A percentile compares a stretch with the other conserved stretches of the same genome.
These are phyloP conservation scores for Claviceps pazoutovae DNA, from an alignment of 2,329 filamentous ascomycete species.

Conservation along the genomic window DNA sequence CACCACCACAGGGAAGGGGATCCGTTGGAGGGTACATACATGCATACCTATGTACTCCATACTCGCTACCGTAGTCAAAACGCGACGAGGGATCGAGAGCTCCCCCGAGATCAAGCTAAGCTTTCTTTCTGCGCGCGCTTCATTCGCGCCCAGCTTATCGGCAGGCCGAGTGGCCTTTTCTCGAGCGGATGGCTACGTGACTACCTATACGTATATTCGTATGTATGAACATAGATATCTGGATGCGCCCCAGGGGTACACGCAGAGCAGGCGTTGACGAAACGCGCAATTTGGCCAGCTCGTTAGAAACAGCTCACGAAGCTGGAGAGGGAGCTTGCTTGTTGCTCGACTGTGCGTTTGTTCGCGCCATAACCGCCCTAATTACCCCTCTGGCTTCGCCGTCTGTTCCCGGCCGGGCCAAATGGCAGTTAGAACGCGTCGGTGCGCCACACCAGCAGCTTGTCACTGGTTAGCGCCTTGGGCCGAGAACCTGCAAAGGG, in stretches of 20 bases:
- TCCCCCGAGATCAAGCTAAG: slow-evolving; percentile 4
- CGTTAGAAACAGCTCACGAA: background rate
- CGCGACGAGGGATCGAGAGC: background rate
- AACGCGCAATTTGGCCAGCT: too few species aligned
- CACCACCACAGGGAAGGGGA: background rate
- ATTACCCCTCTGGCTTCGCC: background rate
- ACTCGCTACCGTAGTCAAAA: background rate
- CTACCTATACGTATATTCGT: background rate
- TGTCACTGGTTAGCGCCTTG: background rate
- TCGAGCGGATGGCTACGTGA: too few species aligned
- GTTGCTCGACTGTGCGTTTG: background rate
- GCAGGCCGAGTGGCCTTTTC: too few species aligned
- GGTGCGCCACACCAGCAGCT: slow-evolving; percentile 11
- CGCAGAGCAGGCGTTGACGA: too few species aligned
- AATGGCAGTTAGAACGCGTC: background rate
- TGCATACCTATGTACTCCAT: too few species aligned
- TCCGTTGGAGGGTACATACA: background rate
- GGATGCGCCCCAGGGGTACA: background rate
- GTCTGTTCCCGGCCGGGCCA: slow-evolving; percentile 5
- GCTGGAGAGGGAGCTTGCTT: background rate
- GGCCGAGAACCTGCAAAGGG: background rate
- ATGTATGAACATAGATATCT: background rate
- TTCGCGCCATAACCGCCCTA: too few species aligned
- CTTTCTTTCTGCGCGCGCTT: background rate
- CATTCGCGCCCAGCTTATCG: background rate